These are phyloP conservation scores for Thraustochytrium sp. DNA, from an alignment of 352 stramenopile species.

Conservation along the genomic window DNA sequence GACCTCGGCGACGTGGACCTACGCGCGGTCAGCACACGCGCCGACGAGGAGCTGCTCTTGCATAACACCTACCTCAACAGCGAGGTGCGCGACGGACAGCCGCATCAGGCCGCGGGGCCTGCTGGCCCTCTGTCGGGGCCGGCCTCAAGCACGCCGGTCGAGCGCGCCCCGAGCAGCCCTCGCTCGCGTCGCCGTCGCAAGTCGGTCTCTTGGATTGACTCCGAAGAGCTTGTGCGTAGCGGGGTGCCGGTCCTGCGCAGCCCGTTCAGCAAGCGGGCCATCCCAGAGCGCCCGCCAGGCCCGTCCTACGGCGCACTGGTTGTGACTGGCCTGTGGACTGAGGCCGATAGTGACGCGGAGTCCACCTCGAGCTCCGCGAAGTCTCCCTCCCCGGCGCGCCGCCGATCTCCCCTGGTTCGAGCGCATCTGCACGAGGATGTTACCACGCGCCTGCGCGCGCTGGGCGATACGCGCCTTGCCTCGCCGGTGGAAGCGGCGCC, in stretches of 20 bases:
- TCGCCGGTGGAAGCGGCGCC: too few relatives aligned
- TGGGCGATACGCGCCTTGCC: too few relatives aligned
- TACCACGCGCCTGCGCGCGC: too few relatives aligned
- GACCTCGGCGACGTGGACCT: slow-evolving; percentile 2
- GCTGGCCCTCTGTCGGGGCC: too few relatives aligned
- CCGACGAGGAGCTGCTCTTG: slow-evolving; percentile 7
- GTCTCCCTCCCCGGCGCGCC: too few relatives aligned
- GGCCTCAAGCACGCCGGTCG: background rate
- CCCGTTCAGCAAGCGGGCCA: slow-evolving; percentile 16
- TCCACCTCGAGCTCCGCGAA: too few relatives aligned
- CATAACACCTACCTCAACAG: slow-evolving; percentile 39
- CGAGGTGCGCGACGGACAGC: background rate
- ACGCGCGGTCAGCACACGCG: background rate
- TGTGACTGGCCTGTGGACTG: background rate
- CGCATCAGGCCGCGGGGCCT: too few relatives aligned
- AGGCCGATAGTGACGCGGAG: too few relatives aligned
- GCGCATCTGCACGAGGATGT: too few relatives aligned
- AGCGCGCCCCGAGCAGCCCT: background rate
- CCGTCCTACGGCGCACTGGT: background rate
- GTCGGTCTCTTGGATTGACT: slow-evolving; percentile 1
- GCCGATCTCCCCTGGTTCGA: too few relatives aligned
- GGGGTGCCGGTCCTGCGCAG: background rate
- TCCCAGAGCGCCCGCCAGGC: slow-evolving; percentile 26
- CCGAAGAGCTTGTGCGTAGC: background rate
- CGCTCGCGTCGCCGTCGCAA: background rate